A percentile compares a stretch with the other conserved stretches of the same genome.
These are phyloP conservation scores for Alternaria novae-zelandiae DNA, from an alignment of 2,329 filamentous ascomycete genomes.

Conservation along the genomic window DNA sequence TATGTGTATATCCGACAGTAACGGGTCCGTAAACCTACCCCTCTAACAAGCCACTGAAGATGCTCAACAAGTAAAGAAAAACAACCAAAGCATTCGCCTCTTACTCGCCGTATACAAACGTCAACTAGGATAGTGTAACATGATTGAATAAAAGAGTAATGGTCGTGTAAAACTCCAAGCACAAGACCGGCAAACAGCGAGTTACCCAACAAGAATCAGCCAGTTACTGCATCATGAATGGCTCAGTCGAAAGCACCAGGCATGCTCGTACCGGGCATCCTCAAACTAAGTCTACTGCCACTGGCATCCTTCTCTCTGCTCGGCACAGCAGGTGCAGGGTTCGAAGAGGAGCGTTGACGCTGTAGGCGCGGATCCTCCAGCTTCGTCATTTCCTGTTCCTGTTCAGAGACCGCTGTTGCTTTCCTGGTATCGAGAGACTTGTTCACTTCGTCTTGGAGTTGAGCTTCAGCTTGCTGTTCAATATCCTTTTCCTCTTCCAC, in stretches of 20 bases:
- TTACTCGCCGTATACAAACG: background rate
- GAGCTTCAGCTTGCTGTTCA: conserved; percentile 43
- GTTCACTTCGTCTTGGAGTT: conserved; percentile 41
- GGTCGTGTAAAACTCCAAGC: background rate
- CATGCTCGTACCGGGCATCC: conserved; percentile 39
- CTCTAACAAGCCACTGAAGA: background rate
- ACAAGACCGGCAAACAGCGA: background rate
- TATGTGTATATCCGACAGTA: background rate
- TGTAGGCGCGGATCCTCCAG: conserved; percentile 18
- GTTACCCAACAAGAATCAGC: background rate
- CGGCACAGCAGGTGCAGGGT: conserved; percentile 25
- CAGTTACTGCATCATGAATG: background rate
- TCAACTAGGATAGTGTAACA: background rate
- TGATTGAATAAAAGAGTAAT: background rate
- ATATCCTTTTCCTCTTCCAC: conserved; percentile 42
- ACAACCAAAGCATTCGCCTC: background rate
- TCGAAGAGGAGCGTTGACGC: conserved; percentile 36
- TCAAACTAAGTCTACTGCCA: conserved; percentile 34
- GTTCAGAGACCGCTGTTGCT: background rate
- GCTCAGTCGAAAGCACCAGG: conserved; percentile 17
- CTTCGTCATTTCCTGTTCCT: background rate
- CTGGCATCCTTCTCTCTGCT: conserved; percentile 39
- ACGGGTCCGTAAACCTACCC: background rate
- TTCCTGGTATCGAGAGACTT: conserved; percentile 24
- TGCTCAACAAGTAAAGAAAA: background rate